Evolutionary conservation across 2,329 filamentous ascomycete genomes (phyloP).

Genomic region (Trichoderma guizhouense): DNA sequence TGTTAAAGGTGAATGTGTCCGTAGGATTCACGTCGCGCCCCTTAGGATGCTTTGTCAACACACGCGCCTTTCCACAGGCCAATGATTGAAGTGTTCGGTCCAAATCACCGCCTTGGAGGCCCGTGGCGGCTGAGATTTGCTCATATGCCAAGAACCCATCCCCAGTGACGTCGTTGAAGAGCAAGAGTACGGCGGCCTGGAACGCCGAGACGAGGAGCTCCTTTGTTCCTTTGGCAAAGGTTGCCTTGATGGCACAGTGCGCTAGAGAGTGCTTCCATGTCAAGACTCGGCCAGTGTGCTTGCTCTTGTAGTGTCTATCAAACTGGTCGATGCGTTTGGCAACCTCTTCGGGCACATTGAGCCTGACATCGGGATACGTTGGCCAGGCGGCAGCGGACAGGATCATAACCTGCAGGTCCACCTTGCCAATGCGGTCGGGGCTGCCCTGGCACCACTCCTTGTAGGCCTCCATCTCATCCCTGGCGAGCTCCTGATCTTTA

Average conservation of each 20-base stretch:
- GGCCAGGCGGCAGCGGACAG: conserved; percentile 93
- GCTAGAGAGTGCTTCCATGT: conserved; percentile 93
- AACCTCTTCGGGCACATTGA: conserved; percentile 74
- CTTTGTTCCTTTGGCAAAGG: conserved; percentile 75
- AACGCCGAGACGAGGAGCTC: conserved; percentile 89
- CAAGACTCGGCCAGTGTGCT: conserved; percentile 82
- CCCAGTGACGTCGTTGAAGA: conserved; percentile 71
- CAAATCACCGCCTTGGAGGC: conserved; percentile 72
- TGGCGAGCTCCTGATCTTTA: conserved; percentile 90
- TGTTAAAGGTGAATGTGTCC: conserved; percentile 84
- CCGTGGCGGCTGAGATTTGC: conserved; percentile 71
- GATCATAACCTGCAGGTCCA: conserved; percentile 77
- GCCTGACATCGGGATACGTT: conserved; percentile 70
- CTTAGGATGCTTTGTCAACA: conserved; percentile 81
- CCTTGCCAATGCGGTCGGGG: conserved; percentile 42
- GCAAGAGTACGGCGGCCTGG: conserved; percentile 83
- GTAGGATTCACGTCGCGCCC: conserved; percentile 72
- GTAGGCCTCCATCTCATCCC: conserved; percentile 90
- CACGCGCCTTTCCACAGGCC: conserved; percentile 83
- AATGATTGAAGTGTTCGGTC: conserved; percentile 91
- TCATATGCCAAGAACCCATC: conserved; percentile 68
- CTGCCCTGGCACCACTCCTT: conserved; percentile 62
- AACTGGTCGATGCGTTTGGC: conserved; percentile 75
- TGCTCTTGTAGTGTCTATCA: conserved; percentile 79
- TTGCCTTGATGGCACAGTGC: conserved; percentile 80